Percentiles rank a stretch among this genome's conserved stretches.
Conservation (phyloP, 2,329 filamentous ascomycete genomes). For the Aspergillus versicolor region DNA sequence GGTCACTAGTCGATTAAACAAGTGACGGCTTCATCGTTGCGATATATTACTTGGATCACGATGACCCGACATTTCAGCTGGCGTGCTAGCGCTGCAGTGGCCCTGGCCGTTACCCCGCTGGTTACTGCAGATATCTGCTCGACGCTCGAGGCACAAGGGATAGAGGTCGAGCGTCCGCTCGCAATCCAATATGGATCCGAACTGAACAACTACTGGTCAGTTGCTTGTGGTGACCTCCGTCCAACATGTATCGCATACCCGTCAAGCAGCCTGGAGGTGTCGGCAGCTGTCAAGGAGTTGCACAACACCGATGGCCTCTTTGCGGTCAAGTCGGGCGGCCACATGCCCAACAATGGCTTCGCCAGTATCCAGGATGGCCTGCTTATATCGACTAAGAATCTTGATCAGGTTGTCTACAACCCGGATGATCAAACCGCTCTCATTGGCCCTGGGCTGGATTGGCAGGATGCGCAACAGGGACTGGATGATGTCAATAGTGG, state of each 20-base stretch:
- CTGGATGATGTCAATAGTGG: slow-evolving; percentile 28
- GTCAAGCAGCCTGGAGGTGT: slow-evolving; percentile 51
- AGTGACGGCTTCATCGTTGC: background rate
- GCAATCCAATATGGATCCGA: slow-evolving; percentile 38
- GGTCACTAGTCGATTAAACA: background rate
- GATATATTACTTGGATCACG: background rate
- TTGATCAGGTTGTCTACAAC: slow-evolving; percentile 38
- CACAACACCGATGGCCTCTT: slow-evolving; percentile 51
- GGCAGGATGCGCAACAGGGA: slow-evolving; percentile 34
- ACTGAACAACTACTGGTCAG: slow-evolving; percentile 50
- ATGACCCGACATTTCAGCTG: slow-evolving; percentile 22
- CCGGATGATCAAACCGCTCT: slow-evolving; percentile 39
- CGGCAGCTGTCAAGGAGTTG: slow-evolving; percentile 53
- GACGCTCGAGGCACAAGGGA: slow-evolving; percentile 33
- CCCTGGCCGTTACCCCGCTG: slow-evolving; percentile 19
- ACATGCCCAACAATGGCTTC: slow-evolving; percentile 49
- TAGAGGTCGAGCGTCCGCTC: slow-evolving; percentile 33
- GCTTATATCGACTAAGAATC: slow-evolving; percentile 47
- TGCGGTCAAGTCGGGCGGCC: slow-evolving; percentile 54
- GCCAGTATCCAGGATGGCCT: slow-evolving; percentile 46
- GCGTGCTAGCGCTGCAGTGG: slow-evolving; percentile 19
- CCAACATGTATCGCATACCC: slow-evolving; percentile 52
- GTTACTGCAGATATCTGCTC: slow-evolving; percentile 39
- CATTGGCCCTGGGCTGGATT: slow-evolving; percentile 37
- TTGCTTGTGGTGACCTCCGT: slow-evolving; percentile 40